phyloP scores from a whole-genome alignment of 2,329 filamentous ascomycete species.

The Arthrobotrys entomopaga region DNA sequence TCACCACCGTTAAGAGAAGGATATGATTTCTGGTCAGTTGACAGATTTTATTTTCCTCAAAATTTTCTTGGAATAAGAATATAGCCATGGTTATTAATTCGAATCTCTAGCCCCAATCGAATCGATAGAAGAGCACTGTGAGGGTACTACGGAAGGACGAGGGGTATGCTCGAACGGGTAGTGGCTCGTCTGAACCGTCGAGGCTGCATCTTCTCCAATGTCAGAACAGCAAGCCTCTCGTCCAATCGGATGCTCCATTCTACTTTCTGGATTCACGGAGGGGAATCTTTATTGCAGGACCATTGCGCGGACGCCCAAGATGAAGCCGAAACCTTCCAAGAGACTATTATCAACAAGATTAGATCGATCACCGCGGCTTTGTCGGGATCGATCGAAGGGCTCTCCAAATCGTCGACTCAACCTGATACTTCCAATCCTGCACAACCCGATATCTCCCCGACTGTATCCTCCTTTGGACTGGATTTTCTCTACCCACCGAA shows the following conservation, averaged over 20 bases:
- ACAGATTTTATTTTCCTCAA: too few relatives aligned
- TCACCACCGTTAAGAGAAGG: constrained; percentile 13
- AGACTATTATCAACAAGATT: constrained; percentile 19
- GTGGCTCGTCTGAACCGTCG: constrained; percentile 66
- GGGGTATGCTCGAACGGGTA: constrained; percentile 68
- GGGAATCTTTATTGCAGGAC: constrained; percentile 61
- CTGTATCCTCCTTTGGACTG: constrained; percentile 55
- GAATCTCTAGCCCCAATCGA: constrained; percentile 5
- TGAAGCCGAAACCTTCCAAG: constrained; percentile 59
- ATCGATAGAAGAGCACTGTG: constrained; percentile 38
- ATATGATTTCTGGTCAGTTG: constrained; percentile 45
- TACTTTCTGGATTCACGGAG: constrained; percentile 69
- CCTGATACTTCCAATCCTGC: neutral
- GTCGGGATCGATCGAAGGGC: constrained; percentile 16
- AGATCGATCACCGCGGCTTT: constrained; percentile 32
- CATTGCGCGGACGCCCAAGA: constrained; percentile 9
- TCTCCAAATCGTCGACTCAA: constrained; percentile 50
- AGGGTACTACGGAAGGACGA: constrained; percentile 30
- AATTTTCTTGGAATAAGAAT: neutral
- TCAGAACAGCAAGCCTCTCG: constrained; percentile 36
- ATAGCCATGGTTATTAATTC: constrained; percentile 4
- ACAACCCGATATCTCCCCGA: constrained; percentile 6
- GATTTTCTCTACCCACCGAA: constrained; percentile 63
- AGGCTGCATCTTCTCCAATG: constrained; percentile 61
- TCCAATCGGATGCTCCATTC: constrained; percentile 67